Percentiles rank a stretch among this genome's conserved stretches.
Evolutionary conservation across 176 grass and related monocot genomes (phyloP).

Genomic region (Raddia distichophylla): DNA sequence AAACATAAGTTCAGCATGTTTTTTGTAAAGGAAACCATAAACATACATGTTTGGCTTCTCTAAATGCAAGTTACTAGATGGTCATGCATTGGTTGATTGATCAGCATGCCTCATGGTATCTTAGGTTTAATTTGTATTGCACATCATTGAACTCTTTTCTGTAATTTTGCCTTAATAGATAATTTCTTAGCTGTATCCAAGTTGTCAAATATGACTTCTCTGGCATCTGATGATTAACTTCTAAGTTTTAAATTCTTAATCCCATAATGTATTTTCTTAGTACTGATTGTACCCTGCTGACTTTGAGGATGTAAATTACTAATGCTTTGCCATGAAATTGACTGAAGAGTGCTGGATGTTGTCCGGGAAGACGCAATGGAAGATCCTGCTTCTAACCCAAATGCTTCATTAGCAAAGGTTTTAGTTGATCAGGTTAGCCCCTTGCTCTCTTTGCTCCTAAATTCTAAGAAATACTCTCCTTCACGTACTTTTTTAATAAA

Average conservation of each 20-base stretch:
- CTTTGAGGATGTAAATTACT: conserved; percentile 24
- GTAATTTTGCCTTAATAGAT: conserved; percentile 10
- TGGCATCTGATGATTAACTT: conserved; percentile 4
- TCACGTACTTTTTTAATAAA: conserved; percentile 38
- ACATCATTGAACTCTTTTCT: neutral
- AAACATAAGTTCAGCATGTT: conserved; percentile 3
- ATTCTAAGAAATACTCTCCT: conserved; percentile 31
- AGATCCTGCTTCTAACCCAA: conserved; percentile 64
- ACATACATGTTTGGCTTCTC: conserved; percentile 1
- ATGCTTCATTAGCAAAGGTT: conserved; percentile 74
- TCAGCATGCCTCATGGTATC: neutral
- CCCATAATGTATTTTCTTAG: conserved; percentile 8
- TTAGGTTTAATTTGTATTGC: neutral
- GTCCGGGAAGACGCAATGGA: conserved; percentile 72
- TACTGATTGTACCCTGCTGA: neutral
- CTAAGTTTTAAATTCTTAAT: conserved; percentile 26
- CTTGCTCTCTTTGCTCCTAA: neutral
- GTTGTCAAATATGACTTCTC: conserved; percentile 12
- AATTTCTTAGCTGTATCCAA: neutral
- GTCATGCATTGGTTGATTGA: neutral
- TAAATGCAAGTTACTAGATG: conserved; percentile 11
- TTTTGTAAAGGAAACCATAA: conserved; percentile 9
- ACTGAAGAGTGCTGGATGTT: conserved; percentile 76
- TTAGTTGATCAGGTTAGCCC: conserved; percentile 85
- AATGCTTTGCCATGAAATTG: conserved; percentile 18